These are phyloP conservation scores for Tricholoma bakamatsutake DNA, from an alignment of 768 basidiomycete species.

Conservation along the genomic window DNA sequence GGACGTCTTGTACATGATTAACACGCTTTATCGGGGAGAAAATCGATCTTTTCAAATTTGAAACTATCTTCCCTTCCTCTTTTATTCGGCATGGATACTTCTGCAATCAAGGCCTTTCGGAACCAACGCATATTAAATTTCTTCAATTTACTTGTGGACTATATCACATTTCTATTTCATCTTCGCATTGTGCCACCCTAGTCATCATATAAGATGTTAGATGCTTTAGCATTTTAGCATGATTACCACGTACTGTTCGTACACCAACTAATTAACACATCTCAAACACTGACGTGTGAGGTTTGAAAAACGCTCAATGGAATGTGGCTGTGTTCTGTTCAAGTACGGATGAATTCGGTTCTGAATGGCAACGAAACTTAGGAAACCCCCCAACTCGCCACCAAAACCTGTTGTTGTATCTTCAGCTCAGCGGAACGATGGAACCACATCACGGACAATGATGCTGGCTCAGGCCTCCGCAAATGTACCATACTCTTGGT, in stretches of 20 bases:
- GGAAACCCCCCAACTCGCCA: neutral
- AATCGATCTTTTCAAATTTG: neutral
- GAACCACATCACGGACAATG: constrained; percentile 1
- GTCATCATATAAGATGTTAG: too few species aligned
- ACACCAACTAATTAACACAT: neutral
- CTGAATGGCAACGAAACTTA: neutral
- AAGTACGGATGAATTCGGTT: neutral
- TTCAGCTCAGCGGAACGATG: neutral
- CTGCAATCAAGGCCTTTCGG: neutral
- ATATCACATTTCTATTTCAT: neutral
- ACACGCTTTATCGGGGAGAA: constrained; percentile 3
- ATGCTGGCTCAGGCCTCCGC: neutral
- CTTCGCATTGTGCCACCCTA: too few species aligned
- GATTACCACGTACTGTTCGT: neutral
- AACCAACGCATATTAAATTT: neutral
- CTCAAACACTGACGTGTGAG: too few species aligned
- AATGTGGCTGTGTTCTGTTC: neutral
- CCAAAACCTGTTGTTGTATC: neutral
- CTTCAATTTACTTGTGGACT: neutral
- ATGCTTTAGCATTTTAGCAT: neutral
- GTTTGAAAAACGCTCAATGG: too few species aligned
- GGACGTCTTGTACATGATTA: constrained; percentile 13
- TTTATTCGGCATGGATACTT: neutral
- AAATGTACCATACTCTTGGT: neutral
- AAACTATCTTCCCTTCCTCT: neutral